These are phyloP conservation scores for Umbellularia californica DNA, from an alignment of 164 flowering plant genomes.

Conservation along the genomic window DNA sequence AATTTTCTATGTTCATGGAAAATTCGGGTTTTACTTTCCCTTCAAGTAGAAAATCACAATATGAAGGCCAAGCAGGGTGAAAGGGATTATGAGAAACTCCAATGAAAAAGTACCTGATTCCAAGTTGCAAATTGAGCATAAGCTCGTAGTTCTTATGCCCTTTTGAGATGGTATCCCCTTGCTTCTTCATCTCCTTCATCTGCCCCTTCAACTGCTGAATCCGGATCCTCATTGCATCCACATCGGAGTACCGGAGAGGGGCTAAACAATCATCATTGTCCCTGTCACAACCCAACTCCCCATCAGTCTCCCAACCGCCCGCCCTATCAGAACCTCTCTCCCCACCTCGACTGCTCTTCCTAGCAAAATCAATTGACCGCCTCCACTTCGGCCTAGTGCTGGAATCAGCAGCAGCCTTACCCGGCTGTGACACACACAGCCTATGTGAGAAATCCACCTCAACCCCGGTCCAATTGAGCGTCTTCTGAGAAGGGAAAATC, in stretches of 20 bases:
- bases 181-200: conserved; percentile 41
- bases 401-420: conserved; percentile 21
- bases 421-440: conserved; percentile 54
- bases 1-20: too few species aligned
- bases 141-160: conserved; percentile 42
- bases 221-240: conserved; percentile 4
- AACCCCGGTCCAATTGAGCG: conserved; percentile 21
- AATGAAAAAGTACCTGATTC: conserved; percentile 25
- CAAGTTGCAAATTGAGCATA: conserved; percentile 41
- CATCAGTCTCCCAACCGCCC: conserved; percentile 37
- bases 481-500: conserved; percentile 73
- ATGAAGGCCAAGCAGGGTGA: neutral
- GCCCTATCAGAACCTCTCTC: conserved; percentile 38
- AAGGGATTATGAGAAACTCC: neutral
- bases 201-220: conserved; percentile 25
- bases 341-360: conserved; percentile 24
- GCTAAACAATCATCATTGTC: conserved; percentile 25
- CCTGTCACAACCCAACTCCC: conserved; percentile 13
- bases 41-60: neutral
- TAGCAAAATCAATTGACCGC: conserved; percentile 56
- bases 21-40: too few species aligned
- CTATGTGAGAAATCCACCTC: conserved; percentile 24
- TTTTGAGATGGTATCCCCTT: conserved; percentile 53
- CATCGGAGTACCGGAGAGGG: conserved; percentile 24
- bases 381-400: conserved; percentile 39